These are phyloP conservation scores for Handroanthus guayacan DNA, from an alignment of 257 asterid genomes.

Conservation along the genomic window DNA sequence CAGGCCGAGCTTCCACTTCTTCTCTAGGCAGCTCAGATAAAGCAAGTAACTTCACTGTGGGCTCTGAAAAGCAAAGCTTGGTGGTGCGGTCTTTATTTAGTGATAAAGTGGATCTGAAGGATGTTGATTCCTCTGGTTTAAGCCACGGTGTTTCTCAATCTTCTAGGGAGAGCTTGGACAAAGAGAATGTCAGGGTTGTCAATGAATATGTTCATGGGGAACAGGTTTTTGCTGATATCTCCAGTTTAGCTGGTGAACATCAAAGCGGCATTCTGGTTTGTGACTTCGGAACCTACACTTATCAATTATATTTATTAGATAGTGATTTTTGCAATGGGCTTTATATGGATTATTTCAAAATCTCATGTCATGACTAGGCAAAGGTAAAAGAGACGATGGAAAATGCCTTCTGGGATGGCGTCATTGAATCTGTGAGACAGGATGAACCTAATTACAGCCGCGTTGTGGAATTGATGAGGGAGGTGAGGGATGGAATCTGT, in stretches of 20 bases:
- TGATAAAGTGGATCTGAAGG: conserved; percentile 46
- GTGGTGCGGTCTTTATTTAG: conserved; percentile 73
- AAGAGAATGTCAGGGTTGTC: conserved; percentile 81
- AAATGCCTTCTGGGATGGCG: conserved; percentile 95
- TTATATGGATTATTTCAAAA: not conserved
- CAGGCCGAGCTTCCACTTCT: conserved; percentile 48
- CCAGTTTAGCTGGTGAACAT: conserved; percentile 42
- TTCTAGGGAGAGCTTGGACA: conserved; percentile 53
- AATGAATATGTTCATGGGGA: conserved; percentile 89
- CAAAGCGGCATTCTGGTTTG: conserved; percentile 58
- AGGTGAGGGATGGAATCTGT: conserved; percentile 84
- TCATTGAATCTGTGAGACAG: conserved; percentile 75
- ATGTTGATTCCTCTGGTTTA: conserved; percentile 41
- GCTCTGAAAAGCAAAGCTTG: conserved; percentile 49
- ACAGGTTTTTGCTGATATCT: conserved; percentile 48
- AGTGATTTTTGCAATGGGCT: not conserved
- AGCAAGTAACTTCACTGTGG: conserved; percentile 41
- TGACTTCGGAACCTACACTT: conserved; percentile 9
- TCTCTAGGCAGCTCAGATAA: conserved; percentile 45
- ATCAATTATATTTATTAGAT: conserved; percentile 1
- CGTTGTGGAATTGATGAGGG: conserved; percentile 77
- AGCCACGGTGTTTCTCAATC: conserved; percentile 31
- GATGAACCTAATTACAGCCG: conserved; percentile 66
- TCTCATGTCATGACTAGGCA: conserved; percentile 51
- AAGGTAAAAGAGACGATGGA: conserved; percentile 74